Evolutionary conservation across 768 basidiomycete genomes (phyloP).

Genomic region (Roridomyces roridus): DNA sequence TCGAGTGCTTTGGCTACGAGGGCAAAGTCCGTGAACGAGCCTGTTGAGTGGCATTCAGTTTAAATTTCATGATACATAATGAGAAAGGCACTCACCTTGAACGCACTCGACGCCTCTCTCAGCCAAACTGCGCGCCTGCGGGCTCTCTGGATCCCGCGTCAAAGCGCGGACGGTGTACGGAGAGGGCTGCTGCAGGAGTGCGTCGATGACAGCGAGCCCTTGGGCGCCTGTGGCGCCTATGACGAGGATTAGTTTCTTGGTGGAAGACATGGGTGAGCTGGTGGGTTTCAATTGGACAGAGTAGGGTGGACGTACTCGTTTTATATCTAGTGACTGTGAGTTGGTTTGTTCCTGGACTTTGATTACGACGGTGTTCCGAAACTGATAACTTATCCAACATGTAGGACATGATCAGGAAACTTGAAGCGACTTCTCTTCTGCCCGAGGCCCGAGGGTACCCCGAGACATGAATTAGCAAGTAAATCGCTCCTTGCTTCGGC

Average conservation of each 20-base stretch:
- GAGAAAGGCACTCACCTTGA: slow-evolving; percentile 35
- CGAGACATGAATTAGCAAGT: no score
- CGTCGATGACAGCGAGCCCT: slow-evolving; percentile 44
- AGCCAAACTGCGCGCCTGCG: slow-evolving; percentile 39
- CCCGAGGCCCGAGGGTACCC: no score
- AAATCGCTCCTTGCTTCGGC: no score
- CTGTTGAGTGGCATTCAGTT: slow-evolving; percentile 34
- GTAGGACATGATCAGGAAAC: no score
- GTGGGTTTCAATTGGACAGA: no score
- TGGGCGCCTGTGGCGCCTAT: slow-evolving; percentile 55
- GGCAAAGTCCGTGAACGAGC: slow-evolving; percentile 41
- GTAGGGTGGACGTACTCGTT: no score
- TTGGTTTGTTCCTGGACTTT: no score
- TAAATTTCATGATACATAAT: not conserved
- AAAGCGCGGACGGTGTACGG: slow-evolving; percentile 49
- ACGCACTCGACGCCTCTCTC: slow-evolving; percentile 42
- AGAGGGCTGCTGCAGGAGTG: slow-evolving; percentile 41
- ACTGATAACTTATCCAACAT: no score
- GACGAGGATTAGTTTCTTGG: slow-evolving; percentile 50
- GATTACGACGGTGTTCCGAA: no score
- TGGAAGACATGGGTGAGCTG: no score
- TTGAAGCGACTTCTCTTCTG: no score
- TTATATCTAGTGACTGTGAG: no score
- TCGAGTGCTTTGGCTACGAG: slow-evolving; percentile 36
- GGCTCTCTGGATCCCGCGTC: slow-evolving; percentile 39